Conservation (phyloP, 208 protist genomes). For the Balamuthia mandrillaris region DNA sequence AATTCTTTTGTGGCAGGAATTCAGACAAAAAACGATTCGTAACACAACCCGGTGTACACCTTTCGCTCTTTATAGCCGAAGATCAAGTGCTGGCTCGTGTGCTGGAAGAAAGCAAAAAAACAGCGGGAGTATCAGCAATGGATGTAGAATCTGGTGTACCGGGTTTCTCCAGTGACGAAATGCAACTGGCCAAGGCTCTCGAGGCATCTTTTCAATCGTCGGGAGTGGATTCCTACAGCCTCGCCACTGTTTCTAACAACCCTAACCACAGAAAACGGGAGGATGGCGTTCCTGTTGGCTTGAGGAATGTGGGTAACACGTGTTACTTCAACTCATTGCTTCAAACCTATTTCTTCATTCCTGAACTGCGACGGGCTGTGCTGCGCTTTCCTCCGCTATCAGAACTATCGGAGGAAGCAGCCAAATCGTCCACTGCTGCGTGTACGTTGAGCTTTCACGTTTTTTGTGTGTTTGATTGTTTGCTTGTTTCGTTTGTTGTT, state of each 20-base stretch:
- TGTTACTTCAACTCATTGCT: conserved; percentile 52
- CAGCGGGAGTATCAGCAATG: too few relatives aligned
- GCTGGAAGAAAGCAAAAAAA: too few relatives aligned
- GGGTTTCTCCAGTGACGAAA: too few relatives aligned
- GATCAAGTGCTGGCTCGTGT: too few relatives aligned
- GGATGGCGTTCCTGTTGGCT: conserved; percentile 16
- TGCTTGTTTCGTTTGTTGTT: background rate
- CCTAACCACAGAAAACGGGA: conserved; percentile 34
- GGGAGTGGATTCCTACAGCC: background rate
- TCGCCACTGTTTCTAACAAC: conserved; percentile 3
- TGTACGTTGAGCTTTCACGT: background rate
- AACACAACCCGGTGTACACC: too few relatives aligned
- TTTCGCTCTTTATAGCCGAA: too few relatives aligned
- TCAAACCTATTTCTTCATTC: conserved; percentile 43
- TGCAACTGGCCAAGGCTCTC: too few relatives aligned
- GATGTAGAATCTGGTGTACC: too few relatives aligned
- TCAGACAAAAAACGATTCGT: too few relatives aligned
- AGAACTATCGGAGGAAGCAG: conserved; percentile 2
- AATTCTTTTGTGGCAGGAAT: too few relatives aligned
- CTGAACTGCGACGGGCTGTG: conserved; percentile 19
- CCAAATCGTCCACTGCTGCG: background rate
- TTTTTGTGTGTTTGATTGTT: background rate
- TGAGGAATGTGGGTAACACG: conserved; percentile 40
- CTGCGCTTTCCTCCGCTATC: conserved; percentile 14
- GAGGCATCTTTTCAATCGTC: background rate